Evolutionary conservation across 106 monocot species (phyloP), one percentile per base, ranked within the genome.

Genomic region (Dendrobium officinale): DNA sequence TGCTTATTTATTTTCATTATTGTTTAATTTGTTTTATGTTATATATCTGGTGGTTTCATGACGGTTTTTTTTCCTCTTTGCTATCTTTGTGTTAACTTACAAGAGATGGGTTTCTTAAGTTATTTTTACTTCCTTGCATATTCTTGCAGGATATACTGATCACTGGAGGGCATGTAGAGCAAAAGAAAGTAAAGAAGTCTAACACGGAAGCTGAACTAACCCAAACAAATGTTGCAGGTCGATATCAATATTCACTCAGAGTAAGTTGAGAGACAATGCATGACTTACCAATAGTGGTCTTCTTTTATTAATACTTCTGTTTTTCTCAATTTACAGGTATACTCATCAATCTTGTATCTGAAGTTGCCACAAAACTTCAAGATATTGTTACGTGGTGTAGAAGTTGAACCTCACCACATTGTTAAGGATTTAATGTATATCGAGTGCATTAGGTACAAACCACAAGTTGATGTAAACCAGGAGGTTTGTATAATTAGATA

Each of bases 371-470:
- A 82, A 20, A 78, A 89, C 73, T 96, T 96, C 75, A 87, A 77
- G 76, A 92, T 96, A 79, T 78, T 92, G 4, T 84, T 96, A 75
- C 84, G 94, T 75, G 94, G 94, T 66, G 31, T 81, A 78, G 80
- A 79, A 17, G 96, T 94, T 45, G 83, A 84, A 37, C 87, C 82
- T 76, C 89, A 89, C 80, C 68, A 80, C 58, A 84, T 96, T 24
- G 82, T 82, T 61, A 87, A 82, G 77, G 94, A 92, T 82, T 77
- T 96, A 24, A 86, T 84, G 68, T 96, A 87, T 80, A 58, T 87
- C 6, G 92, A 96, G 81, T 96, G 93, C 55, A 84, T 96, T 79
- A 77, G 84, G 70, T 96, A 96, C 78, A 85, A 77, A 78, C 96
- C 93, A 68, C 87, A 90, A 85, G 81, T 92, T 88, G 90, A 80